Evolutionary conservation across 2,329 filamentous ascomycete species (phyloP), one percentile per base, ranked within the genome.

Genomic region (Neonectria hederae): DNA sequence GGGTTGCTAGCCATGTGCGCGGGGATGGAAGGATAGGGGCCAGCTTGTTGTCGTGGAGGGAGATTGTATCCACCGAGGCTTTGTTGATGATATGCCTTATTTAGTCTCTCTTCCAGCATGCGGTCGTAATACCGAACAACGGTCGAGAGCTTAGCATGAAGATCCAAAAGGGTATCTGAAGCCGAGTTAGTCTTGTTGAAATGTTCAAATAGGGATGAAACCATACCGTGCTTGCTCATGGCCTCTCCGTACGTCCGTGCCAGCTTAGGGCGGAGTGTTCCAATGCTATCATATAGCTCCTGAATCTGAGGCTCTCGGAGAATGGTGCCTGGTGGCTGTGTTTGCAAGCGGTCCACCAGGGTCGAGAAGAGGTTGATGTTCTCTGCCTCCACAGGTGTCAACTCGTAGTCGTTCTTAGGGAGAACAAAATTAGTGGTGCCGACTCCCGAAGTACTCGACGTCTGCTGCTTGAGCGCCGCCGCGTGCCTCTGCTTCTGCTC

Each of bases 301-400:
- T 99, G 96, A 54, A 99, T 97, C 77, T 98, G 96, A 2, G 96
- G 96, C 75, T 99, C 96, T 53, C 96, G 87, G n/a, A 99, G 81
- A 57, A 99, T 97, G 0, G 96, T 98, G 0, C 96, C 96, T 0
- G 94, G 94, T 0, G 96, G 93, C 74, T 99, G 96, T 63, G 97
- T 96, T 77, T 98, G 95, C 43, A 99, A 82, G 35, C 97, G 89
- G 76, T 99, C 96, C 11, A 99, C 96, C 40, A 99, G 82, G 0
- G 96, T 97, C 0, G 96, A 87, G 76, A 99, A 98, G 1, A 99
- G 83, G 74, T 97, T 97, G 77, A 99, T 99, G 72, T 98, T 98
- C 78, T 99, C 96, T 0, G 94, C 94, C 79, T 99, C 96, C 0
- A 97, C 92, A 0, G 93, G 90, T 0, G 93, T 97, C 57, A 99